phyloP scores from a whole-genome alignment of 306 rosid genomes.

The Fragaria iinumae region DNA sequence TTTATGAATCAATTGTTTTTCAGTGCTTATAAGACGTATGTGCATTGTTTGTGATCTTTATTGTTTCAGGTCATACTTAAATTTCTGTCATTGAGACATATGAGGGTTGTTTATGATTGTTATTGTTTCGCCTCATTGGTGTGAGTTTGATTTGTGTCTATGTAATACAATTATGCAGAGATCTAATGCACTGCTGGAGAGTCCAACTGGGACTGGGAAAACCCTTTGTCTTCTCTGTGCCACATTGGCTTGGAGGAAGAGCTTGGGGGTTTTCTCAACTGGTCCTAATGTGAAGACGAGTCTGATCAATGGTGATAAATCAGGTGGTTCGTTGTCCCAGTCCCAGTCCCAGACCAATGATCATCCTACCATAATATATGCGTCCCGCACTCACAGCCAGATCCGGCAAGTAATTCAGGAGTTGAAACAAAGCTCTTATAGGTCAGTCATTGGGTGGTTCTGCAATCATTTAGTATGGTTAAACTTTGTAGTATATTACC shows the following conservation, averaged over 20 bases:
- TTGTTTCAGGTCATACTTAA: neutral
- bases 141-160: neutral
- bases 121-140: neutral
- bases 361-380: slow-evolving; percentile 65
- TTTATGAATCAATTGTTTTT: neutral
- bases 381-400: slow-evolving; percentile 98
- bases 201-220: slow-evolving; percentile 98
- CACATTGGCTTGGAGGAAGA: slow-evolving; percentile 89
- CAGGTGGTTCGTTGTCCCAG: slow-evolving; percentile 32
- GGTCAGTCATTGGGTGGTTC: slow-evolving; percentile 42
- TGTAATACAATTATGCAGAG: slow-evolving; percentile 44
- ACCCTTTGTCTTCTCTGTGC: slow-evolving; percentile 96
- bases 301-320: slow-evolving; percentile 38
- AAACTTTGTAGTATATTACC: neutral
- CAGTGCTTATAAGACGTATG: neutral
- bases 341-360: slow-evolving; percentile 35
- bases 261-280: slow-evolving; percentile 73
- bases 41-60: neutral
- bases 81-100: neutral
- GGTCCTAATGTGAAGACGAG: slow-evolving; percentile 41
- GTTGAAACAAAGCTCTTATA: slow-evolving; percentile 76
- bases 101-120: neutral
- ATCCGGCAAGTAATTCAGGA: slow-evolving; percentile 93
- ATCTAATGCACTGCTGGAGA: slow-evolving; percentile 86
- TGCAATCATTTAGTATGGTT: neutral